These are phyloP conservation scores for Heimioporus retisporus DNA, from an alignment of 1,284 basidiomycete genomes.

Conservation along the genomic window DNA sequence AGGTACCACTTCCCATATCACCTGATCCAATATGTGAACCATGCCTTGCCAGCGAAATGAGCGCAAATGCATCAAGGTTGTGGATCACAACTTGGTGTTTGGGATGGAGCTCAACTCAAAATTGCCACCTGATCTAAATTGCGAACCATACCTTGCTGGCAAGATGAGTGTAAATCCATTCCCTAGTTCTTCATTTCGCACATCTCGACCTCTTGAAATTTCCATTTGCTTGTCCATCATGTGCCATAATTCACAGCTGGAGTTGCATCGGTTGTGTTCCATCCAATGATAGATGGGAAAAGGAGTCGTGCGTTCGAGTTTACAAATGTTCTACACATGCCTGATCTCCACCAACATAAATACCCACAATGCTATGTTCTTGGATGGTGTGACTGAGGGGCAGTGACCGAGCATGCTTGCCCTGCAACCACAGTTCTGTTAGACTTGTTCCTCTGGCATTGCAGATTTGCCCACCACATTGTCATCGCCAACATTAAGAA, in stretches of 20 bases:
- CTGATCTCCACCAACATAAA: background rate
- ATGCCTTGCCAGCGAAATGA: too few species aligned
- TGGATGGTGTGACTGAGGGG: slow-evolving; percentile 25
- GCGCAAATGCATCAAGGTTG: too few species aligned
- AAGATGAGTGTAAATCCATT: slow-evolving; percentile 14
- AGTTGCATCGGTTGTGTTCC: slow-evolving; percentile 5
- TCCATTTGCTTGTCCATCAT: too few species aligned
- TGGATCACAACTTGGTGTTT: background rate
- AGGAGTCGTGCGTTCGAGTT: background rate
- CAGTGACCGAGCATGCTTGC: background rate
- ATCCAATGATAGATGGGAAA: background rate
- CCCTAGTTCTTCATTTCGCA: background rate
- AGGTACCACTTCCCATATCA: too few species aligned
- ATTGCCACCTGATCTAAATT: background rate
- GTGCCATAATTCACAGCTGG: too few species aligned
- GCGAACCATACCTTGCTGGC: slow-evolving; percentile 12
- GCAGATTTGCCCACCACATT: too few species aligned
- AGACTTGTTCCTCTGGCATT: too few species aligned
- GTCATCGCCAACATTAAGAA: too few species aligned
- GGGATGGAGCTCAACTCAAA: slow-evolving; percentile 2
- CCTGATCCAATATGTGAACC: too few species aligned
- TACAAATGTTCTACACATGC: background rate
- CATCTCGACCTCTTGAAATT: too few species aligned
- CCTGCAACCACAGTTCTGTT: slow-evolving; percentile 16
- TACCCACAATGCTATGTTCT: slow-evolving; percentile 9